Evolutionary conservation across 1,139 yeast genomes (phyloP).

Genomic region (Neolecta irregularis): DNA sequence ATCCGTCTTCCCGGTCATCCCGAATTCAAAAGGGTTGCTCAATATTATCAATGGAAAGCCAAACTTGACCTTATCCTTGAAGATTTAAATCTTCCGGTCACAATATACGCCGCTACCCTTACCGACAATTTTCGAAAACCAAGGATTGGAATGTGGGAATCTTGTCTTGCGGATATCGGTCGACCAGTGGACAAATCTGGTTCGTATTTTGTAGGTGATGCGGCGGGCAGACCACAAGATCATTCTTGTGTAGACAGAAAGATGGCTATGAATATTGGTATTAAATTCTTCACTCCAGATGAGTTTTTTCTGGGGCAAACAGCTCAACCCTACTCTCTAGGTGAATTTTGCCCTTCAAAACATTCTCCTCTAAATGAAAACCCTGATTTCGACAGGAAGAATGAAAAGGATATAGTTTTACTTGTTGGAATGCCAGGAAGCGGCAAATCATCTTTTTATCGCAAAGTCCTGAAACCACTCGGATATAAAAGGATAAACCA

Average conservation of each 20-base stretch:
- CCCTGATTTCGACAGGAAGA: conserved; percentile 1
- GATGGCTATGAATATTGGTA: conserved; percentile 46
- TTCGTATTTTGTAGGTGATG: conserved; percentile 82
- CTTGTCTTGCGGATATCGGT: conserved; percentile 9
- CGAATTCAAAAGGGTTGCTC: conserved; percentile 37
- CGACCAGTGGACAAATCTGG: conserved; percentile 28
- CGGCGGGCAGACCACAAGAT: conserved; percentile 55
- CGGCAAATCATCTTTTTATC: conserved; percentile 11
- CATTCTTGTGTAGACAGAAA: conserved; percentile 59
- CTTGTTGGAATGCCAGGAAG: conserved; percentile 11
- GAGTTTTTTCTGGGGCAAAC: conserved; percentile 26
- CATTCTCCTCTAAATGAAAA: not conserved
- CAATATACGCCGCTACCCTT: conserved; percentile 42
- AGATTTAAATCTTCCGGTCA: conserved; percentile 25
- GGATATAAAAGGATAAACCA: conserved; percentile 11
- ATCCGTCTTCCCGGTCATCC: conserved; percentile 29
- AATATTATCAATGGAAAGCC: conserved; percentile 29
- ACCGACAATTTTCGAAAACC: conserved; percentile 52
- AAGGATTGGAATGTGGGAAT: conserved; percentile 53
- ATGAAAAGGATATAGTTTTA: conserved; percentile 8
- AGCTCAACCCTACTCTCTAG: conserved; percentile 1
- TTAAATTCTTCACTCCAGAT: conserved; percentile 57
- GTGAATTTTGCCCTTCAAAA: conserved; percentile 8
- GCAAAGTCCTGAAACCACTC: conserved; percentile 5
- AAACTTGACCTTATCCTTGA: conserved; percentile 13